A percentile compares a stretch with the other conserved stretches of the same genome.
Conservation (phyloP, 495 filamentous ascomycete genomes). For the Chaetomium fimeti region DNA sequence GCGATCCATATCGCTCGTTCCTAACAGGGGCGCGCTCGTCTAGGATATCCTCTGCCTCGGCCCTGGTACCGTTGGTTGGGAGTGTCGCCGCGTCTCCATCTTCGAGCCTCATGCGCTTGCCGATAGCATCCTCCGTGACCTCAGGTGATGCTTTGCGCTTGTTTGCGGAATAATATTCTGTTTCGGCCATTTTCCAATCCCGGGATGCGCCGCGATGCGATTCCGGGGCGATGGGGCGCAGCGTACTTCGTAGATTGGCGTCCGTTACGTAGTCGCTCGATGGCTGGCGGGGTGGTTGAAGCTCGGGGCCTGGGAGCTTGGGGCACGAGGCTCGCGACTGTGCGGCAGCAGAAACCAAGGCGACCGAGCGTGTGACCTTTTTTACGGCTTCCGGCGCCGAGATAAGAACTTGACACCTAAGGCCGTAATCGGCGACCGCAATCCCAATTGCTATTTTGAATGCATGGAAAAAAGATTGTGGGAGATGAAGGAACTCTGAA, state of each 20-base stretch:
- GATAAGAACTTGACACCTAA: neutral
- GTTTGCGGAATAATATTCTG: conserved; percentile 12
- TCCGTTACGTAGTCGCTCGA: neutral
- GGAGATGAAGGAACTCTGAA: neutral
- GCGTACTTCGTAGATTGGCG: too few species aligned
- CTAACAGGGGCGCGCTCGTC: neutral
- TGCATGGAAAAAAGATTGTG: neutral
- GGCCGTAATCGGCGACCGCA: neutral
- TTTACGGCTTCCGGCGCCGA: neutral
- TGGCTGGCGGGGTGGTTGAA: neutral
- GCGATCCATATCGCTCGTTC: neutral
- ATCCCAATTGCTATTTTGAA: neutral
- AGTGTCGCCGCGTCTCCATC: neutral
- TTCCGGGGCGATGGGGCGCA: too few species aligned
- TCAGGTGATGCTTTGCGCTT: conserved; percentile 34
- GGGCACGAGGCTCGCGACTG: neutral
- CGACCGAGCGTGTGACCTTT: neutral
- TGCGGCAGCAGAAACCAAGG: too few species aligned
- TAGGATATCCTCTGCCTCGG: neutral
- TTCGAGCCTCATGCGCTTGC: conserved; percentile 29
- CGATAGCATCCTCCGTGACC: conserved; percentile 17
- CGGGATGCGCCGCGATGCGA: neutral
- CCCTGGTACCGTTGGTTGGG: neutral
- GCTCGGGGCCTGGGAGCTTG: neutral
- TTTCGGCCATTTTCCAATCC: conserved; percentile 6